Evolutionary conservation across 2,329 filamentous ascomycete genomes (phyloP).

Genomic region (Achaetomium macrosporum): DNA sequence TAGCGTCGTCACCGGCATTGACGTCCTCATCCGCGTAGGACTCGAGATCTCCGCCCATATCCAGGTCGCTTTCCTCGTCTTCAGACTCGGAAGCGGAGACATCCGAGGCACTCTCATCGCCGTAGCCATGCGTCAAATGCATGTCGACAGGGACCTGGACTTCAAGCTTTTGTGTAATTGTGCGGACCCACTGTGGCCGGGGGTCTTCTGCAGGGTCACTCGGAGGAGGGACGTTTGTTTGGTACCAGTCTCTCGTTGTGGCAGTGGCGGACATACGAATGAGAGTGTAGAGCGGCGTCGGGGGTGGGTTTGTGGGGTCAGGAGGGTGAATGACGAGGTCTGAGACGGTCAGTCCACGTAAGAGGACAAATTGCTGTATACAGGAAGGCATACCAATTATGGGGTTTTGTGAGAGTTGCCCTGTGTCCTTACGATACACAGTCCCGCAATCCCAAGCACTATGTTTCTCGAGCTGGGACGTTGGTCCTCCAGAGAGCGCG

Average conservation of each 20-base stretch:
- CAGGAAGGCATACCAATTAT: constrained; percentile 37
- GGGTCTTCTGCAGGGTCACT: constrained; percentile 16
- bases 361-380: neutral
- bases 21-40: constrained; percentile 15
- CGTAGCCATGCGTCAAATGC: constrained; percentile 34
- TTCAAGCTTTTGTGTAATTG: constrained; percentile 40
- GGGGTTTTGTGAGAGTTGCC: constrained; percentile 35
- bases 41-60: constrained; percentile 11
- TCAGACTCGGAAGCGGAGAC: constrained; percentile 8
- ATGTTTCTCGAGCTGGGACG: constrained; percentile 30
- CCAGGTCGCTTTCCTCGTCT: constrained; percentile 18
- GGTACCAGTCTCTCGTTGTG: constrained; percentile 47
- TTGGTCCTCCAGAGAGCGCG: constrained; percentile 30
- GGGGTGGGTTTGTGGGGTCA: constrained; percentile 26
- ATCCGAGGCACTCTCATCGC: constrained; percentile 20
- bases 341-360: constrained; percentile 21
- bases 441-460: constrained; percentile 41
- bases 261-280: constrained; percentile 48
- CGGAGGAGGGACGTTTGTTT: constrained; percentile 40
- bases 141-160: constrained; percentile 41
- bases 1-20: constrained; percentile 11
- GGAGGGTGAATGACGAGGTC: constrained; percentile 44
- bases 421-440: constrained; percentile 31
- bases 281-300: constrained; percentile 45
- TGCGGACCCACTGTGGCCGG: constrained; percentile 42